Evolutionary conservation across 2,329 filamentous ascomycete genomes (phyloP).

Genomic region (Lecanoromycetidae sp.): DNA sequence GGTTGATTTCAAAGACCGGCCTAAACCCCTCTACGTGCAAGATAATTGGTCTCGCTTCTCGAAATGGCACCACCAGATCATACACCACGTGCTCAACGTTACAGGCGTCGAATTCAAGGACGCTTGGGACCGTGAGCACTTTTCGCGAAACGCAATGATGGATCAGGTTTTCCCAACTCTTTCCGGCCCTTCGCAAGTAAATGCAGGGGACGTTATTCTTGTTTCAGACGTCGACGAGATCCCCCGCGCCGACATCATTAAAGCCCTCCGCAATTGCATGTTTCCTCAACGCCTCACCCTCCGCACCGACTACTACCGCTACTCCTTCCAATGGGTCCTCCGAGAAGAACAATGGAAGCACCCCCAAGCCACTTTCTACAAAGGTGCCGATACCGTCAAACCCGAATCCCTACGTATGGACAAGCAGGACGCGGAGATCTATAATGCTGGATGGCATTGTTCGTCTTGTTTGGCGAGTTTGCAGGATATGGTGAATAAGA

Average conservation of each 20-base stretch:
- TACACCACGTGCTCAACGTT: slow-evolving; percentile 44
- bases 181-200: slow-evolving; percentile 31
- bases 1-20: slow-evolving; percentile 45
- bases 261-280: slow-evolving; percentile 38
- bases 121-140: slow-evolving; percentile 42
- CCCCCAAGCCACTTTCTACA: slow-evolving; percentile 48
- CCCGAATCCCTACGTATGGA: slow-evolving; percentile 44
- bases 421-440: slow-evolving; percentile 29
- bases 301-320: slow-evolving; percentile 44
- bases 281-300: slow-evolving; percentile 44
- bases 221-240: slow-evolving; percentile 53
- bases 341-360: slow-evolving; percentile 41
- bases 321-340: slow-evolving; percentile 44
- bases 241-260: slow-evolving; percentile 39
- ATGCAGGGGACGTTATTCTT: slow-evolving; percentile 43
- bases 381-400: slow-evolving; percentile 37
- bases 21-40: slow-evolving; percentile 43
- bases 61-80: slow-evolving; percentile 47
- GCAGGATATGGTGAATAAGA: slow-evolving; percentile 43
- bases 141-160: slow-evolving; percentile 46
- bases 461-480: slow-evolving; percentile 49
- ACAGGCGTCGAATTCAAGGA: slow-evolving; percentile 21
- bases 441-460: slow-evolving; percentile 50
- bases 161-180: slow-evolving; percentile 43
- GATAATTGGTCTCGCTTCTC: slow-evolving; percentile 42